Conservation (phyloP, 2,329 filamentous ascomycete species). For the Alternaria sp. region DNA sequence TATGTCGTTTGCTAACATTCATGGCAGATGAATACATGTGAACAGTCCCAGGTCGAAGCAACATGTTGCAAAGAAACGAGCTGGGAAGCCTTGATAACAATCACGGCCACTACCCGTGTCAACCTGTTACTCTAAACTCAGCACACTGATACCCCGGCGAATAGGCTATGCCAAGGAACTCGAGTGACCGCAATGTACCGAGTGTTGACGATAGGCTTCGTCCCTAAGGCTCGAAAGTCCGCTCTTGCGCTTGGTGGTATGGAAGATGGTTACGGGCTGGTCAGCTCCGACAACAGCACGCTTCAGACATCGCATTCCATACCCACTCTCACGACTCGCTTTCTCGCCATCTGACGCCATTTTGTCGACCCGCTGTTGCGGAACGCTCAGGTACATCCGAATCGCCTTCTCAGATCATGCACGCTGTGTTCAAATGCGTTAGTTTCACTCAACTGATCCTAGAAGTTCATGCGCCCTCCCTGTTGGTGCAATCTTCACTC, state of each 20-base stretch:
- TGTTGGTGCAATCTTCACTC: slow-evolving; percentile 10
- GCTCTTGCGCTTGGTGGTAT: neutral
- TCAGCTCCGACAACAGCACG: neutral
- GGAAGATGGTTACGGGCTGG: neutral
- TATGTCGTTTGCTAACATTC: slow-evolving; percentile 7
- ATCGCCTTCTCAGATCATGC: slow-evolving; percentile 22
- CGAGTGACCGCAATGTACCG: neutral
- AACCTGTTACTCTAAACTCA: neutral
- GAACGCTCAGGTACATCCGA: slow-evolving; percentile 19
- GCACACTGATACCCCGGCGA: neutral
- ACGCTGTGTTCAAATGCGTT: slow-evolving; percentile 9
- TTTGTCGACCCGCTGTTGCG: slow-evolving; percentile 9
- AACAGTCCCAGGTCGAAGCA: slow-evolving; percentile 2
- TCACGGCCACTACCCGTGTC: slow-evolving; percentile 1
- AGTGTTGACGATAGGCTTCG: neutral
- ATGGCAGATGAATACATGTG: neutral
- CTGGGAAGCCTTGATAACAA: neutral
- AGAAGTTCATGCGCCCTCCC: slow-evolving; percentile 12
- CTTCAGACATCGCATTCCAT: neutral
- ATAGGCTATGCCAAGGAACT: neutral
- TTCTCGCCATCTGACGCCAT: slow-evolving; percentile 7
- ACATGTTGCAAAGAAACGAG: slow-evolving; percentile 1
- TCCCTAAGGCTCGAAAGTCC: neutral
- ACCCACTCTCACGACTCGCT: neutral
- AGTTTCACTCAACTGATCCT: slow-evolving; percentile 12